Evolutionary conservation across 1,139 yeast species (phyloP).

Genomic region (Diutina scorzettiae): DNA sequence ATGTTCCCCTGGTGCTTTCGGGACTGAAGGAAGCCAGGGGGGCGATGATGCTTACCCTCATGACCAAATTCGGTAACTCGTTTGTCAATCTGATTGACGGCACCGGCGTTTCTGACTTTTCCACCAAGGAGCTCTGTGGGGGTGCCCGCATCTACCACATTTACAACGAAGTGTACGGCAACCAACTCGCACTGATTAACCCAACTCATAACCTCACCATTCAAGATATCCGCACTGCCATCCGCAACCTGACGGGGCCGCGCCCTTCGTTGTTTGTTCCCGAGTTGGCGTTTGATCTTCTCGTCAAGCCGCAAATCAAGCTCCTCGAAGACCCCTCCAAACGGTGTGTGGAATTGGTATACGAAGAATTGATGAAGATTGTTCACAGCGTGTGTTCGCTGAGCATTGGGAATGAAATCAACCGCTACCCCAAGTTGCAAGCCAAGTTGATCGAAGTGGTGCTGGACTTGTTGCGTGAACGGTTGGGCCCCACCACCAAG

Average conservation of each 20-base stretch:
- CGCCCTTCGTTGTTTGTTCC: constrained; percentile 98
- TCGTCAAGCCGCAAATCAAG: constrained; percentile 88
- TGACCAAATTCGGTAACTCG: constrained; percentile 87
- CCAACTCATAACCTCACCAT: constrained; percentile 97
- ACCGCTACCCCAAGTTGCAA: constrained; percentile 83
- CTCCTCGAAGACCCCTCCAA: constrained; percentile 92
- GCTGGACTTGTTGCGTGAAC: constrained; percentile 69
- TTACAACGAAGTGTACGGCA: constrained; percentile 90
- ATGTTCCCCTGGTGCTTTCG: constrained; percentile 80
- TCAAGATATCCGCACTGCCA: constrained; percentile 92
- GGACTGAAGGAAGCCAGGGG: constrained; percentile 72
- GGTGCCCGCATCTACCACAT: constrained; percentile 98
- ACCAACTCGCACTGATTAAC: constrained; percentile 85
- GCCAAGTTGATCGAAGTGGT: constrained; percentile 76
- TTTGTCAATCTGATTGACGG: constrained; percentile 89
- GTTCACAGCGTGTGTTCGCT: no score
- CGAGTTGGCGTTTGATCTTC: constrained; percentile 92
- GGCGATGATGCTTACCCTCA: constrained; percentile 76
- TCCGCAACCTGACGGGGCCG: constrained; percentile 94
- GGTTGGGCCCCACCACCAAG: constrained; percentile 72
- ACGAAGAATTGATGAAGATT: constrained; percentile 89
- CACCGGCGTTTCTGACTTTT: constrained; percentile 80
- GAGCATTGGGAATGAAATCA: constrained; percentile 70
- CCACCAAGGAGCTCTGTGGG: constrained; percentile 79
- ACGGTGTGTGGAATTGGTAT: constrained; percentile 81